Conservation (phyloP, 106 monocot species). For the Acorus gramineus region DNA sequence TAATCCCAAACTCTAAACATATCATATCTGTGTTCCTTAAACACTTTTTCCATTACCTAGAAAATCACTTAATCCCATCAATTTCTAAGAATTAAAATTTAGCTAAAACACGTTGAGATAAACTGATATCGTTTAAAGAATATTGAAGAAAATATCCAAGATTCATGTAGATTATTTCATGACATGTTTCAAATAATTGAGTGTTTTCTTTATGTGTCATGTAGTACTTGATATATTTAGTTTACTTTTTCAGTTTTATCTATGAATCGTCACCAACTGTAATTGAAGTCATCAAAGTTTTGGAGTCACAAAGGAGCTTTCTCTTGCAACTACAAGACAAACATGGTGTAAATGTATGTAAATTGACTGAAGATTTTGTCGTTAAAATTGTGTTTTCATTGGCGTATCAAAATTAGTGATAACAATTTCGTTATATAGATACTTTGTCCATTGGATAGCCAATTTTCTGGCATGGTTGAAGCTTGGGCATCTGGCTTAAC, state of each 20-base stretch:
- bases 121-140: too few species aligned
- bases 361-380: background rate
- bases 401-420: background rate
- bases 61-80: too few species aligned
- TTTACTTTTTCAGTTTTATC: conserved; percentile 43
- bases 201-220: background rate
- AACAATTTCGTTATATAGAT: conserved; percentile 31
- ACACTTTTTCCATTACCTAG: too few species aligned
- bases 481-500: conserved; percentile 93
- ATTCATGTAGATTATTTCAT: too few species aligned
- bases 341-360: conserved; percentile 64
- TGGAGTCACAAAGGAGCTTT: conserved; percentile 65
- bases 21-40: too few species aligned
- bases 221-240: background rate
- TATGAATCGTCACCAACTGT: conserved; percentile 74
- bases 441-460: conserved; percentile 64
- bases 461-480: conserved; percentile 96
- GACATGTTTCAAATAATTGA: too few species aligned
- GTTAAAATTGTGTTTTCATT: background rate
- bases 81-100: too few species aligned
- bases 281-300: conserved; percentile 29
- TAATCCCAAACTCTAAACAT: too few species aligned
- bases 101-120: too few species aligned
- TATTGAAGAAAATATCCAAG: too few species aligned
- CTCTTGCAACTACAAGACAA: conserved; percentile 74